Conservation (phyloP, 768 basidiomycete species). For the Cystofilobasidium capitatum region DNA sequence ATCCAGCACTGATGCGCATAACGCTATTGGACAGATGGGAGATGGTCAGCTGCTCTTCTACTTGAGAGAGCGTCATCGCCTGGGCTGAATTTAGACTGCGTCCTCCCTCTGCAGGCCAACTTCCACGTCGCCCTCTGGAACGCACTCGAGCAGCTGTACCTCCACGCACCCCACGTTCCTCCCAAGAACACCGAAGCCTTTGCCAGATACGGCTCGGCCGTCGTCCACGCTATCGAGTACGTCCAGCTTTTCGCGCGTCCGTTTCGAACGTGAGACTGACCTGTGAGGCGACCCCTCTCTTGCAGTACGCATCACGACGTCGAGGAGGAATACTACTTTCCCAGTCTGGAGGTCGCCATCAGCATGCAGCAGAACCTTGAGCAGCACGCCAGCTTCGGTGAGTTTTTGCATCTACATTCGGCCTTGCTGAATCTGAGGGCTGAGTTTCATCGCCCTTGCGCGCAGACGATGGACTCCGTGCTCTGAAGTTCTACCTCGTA, state of each 20-base stretch:
- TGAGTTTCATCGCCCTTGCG: not conserved
- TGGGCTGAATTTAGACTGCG: too few species aligned
- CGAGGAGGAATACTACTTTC: constrained; percentile 14
- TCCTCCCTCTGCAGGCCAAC: too few species aligned
- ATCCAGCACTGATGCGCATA: not conserved
- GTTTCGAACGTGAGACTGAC: not conserved
- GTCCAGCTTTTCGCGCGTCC: not conserved
- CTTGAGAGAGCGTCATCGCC: too few species aligned
- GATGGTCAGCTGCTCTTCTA: too few species aligned
- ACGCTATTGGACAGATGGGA: not conserved
- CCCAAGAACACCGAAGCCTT: not conserved
- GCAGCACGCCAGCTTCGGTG: not conserved
- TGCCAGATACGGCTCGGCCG: not conserved
- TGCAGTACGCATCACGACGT: constrained; percentile 5
- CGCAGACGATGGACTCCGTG: constrained; percentile 2
- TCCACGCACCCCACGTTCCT: constrained; percentile 3
- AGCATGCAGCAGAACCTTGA: constrained; percentile 2
- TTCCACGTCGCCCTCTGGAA: constrained; percentile 5
- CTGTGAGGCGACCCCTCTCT: too few species aligned
- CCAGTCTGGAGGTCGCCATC: constrained; percentile 8
- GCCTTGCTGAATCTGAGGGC: not conserved
- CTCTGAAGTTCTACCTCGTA: constrained; percentile 15
- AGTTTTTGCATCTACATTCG: not conserved
- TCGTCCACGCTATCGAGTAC: constrained; percentile 1
- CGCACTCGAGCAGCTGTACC: constrained; percentile 5